Evolutionary conservation across 1,284 basidiomycete species (phyloP).

Genomic region (Laetiporus sulphureus): DNA sequence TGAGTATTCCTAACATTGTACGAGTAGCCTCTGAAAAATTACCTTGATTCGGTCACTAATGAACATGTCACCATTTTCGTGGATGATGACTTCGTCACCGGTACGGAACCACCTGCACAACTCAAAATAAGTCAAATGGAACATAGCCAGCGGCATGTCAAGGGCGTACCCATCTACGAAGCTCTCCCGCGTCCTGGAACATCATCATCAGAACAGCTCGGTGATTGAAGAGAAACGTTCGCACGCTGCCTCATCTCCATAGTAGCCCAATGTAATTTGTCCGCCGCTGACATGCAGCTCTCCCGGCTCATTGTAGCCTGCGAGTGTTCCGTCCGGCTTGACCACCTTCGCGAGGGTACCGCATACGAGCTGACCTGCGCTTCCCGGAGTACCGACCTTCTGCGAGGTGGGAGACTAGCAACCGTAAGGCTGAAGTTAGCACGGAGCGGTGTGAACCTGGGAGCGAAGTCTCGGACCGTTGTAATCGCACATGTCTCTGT

Average conservation of each 20-base stretch:
- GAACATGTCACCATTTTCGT: slow-evolving; percentile 51
- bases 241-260: slow-evolving; percentile 51
- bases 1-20: slow-evolving; percentile 2
- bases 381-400: slow-evolving; percentile 23
- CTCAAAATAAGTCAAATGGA: background rate
- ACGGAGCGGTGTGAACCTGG: background rate
- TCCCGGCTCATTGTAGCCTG: slow-evolving; percentile 54
- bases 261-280: slow-evolving; percentile 49
- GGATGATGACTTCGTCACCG: slow-evolving; percentile 60
- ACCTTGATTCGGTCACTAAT: slow-evolving; percentile 68
- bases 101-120: slow-evolving; percentile 52
- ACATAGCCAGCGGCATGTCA: slow-evolving; percentile 21
- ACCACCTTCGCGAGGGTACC: slow-evolving; percentile 41
- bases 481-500: slow-evolving; percentile 39
- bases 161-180: slow-evolving; percentile 40
- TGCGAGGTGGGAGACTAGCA: slow-evolving; percentile 13
- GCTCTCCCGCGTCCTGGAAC: slow-evolving; percentile 46
- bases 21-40: slow-evolving; percentile 1
- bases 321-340: slow-evolving; percentile 54
- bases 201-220: background rate
- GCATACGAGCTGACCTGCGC: slow-evolving; percentile 32
- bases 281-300: slow-evolving; percentile 58
- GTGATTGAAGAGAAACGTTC: slow-evolving; percentile 21
- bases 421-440: slow-evolving; percentile 1
- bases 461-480: slow-evolving; percentile 1